A percentile compares a stretch with the other conserved stretches of the same genome.
phyloP scores from a whole-genome alignment of 148 eudicot species.

The Rhododendron simsii region DNA sequence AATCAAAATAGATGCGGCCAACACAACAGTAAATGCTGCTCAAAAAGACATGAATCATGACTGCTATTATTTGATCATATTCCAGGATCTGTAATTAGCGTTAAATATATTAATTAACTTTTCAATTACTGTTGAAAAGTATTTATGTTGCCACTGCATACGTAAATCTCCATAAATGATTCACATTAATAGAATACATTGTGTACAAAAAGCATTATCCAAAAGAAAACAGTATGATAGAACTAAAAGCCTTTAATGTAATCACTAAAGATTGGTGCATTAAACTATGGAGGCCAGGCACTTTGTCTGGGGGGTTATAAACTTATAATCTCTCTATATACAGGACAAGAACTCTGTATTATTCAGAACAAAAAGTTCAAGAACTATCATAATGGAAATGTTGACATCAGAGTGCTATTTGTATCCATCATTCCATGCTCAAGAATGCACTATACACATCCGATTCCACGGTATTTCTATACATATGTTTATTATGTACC shows the following conservation, averaged over 20 bases:
- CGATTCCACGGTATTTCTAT: background rate
- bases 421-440: background rate
- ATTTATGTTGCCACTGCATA: background rate
- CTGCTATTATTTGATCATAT: background rate
- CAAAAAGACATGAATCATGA: background rate
- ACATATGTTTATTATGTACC: slow-evolving; percentile 33
- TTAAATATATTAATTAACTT: background rate
- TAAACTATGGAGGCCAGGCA: background rate
- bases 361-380: background rate
- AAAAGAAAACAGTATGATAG: background rate
- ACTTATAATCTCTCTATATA: no score
- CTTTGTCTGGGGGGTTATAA: background rate
- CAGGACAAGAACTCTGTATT: background rate
- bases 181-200: background rate
- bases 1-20: background rate
- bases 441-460: background rate
- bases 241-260: background rate
- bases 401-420: background rate
- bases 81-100: background rate
- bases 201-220: background rate
- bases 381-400: background rate
- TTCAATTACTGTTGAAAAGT: background rate
- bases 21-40: background rate
- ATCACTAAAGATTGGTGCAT: background rate
- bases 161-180: background rate